A percentile compares a stretch with the other conserved stretches of the same genome.
These are phyloP conservation scores for Rhodotorula sp. DNA, from an alignment of 1,284 basidiomycete genomes.

Conservation along the genomic window DNA sequence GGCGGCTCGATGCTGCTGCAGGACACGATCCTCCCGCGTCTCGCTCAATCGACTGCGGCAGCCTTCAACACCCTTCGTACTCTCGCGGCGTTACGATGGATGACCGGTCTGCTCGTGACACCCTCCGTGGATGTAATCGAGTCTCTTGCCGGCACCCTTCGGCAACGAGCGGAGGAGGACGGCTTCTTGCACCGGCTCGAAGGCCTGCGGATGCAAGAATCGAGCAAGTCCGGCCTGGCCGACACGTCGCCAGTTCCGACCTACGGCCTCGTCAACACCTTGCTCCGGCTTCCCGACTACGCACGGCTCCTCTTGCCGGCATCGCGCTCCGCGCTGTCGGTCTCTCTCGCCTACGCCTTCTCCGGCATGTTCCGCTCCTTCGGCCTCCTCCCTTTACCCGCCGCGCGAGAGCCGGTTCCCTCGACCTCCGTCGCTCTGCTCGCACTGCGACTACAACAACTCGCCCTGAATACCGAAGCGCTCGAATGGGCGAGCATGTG, in stretches of 20 bases:
- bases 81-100: constrained; percentile 48
- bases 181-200: constrained; percentile 51
- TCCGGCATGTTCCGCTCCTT: constrained; percentile 44
- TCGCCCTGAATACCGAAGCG: constrained; percentile 65
- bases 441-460: constrained; percentile 63
- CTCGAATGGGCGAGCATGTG: constrained; percentile 68
- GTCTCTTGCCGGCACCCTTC: neutral
- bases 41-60: constrained; percentile 37
- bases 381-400: constrained; percentile 58
- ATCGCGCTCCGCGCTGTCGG: constrained; percentile 18
- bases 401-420: neutral
- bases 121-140: constrained; percentile 29
- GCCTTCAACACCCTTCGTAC: constrained; percentile 48
- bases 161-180: constrained; percentile 17
- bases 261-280: constrained; percentile 26
- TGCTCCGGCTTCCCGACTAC: constrained; percentile 20
- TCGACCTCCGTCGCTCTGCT: constrained; percentile 51
- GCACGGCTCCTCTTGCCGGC: constrained; percentile 7
- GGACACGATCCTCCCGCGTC: constrained; percentile 45
- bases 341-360: constrained; percentile 21
- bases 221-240: neutral
- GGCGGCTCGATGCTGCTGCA: neutral
- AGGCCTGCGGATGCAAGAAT: constrained; percentile 48
- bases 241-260: constrained; percentile 20
- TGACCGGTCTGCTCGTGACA: constrained; percentile 44